phyloP scores from a whole-genome alignment of 208 protist genomes.

The Trypanosoma platydactyli region DNA sequence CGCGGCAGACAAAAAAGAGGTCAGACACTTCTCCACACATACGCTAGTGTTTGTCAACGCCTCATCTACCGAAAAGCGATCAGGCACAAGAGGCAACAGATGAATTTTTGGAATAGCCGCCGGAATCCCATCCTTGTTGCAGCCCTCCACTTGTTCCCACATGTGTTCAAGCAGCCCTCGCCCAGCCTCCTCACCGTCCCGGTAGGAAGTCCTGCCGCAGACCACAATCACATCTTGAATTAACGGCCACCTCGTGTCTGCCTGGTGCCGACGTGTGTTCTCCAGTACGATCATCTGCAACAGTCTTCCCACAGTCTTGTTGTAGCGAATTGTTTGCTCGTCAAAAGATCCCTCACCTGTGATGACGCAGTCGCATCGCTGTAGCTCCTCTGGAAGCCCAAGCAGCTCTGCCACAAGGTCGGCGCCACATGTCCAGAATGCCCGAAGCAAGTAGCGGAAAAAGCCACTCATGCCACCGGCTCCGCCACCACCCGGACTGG shows the following conservation, averaged over 20 bases:
- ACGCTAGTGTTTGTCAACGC: conserved; percentile 4
- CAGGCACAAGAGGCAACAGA: conserved; percentile 17
- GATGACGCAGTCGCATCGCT: conserved; percentile 41
- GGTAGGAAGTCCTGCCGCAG: conserved; percentile 12
- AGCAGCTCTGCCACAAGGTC: conserved; percentile 61
- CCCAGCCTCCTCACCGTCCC: background rate
- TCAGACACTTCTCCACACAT: conserved; percentile 11
- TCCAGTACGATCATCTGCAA: conserved; percentile 69
- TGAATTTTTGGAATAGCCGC: conserved; percentile 12
- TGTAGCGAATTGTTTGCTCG: conserved; percentile 52
- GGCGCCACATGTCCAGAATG: conserved; percentile 48
- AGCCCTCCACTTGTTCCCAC: background rate
- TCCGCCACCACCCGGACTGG: conserved; percentile 54
- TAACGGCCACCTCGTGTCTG: conserved; percentile 3
- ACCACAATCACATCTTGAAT: conserved; percentile 11
- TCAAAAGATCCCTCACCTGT: conserved; percentile 84
- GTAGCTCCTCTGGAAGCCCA: conserved; percentile 22
- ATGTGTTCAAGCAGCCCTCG: conserved; percentile 9
- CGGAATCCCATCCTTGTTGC: background rate
- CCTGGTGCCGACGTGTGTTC: conserved; percentile 40
- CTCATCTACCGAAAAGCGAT: conserved; percentile 10
- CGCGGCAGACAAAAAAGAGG: background rate
- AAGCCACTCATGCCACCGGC: conserved; percentile 84
- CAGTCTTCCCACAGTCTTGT: conserved; percentile 73
- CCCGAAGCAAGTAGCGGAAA: conserved; percentile 56